Base-by-base conservation (phyloP, 352 stramenopile species). In the Phytophthora pinifolia region DNA sequence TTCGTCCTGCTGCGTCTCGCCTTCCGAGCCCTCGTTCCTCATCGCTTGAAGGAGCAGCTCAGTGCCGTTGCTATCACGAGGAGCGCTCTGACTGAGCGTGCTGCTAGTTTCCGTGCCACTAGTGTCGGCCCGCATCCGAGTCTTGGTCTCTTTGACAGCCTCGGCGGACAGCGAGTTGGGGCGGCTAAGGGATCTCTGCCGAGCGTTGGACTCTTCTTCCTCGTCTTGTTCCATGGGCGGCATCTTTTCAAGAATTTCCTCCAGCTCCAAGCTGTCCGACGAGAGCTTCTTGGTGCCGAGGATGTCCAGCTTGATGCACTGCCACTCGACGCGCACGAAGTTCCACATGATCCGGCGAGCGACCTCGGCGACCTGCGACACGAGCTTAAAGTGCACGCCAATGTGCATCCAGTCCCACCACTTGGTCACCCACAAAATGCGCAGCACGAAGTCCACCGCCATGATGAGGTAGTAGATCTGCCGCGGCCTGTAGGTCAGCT, bases 361-460 rank as follows among this genome's bases (percentile, higher is more conserved):
- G 18, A 98, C 78, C 69, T 98, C 94, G 4, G 94, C 86, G 55
- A 99, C 86, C 33, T 96, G 88, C 30, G 77, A 80, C 14, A 93
- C 55, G 34, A 93, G 64, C 61, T 91, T 93, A 55, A 89, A 93
- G 36, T 93, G 74, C 42, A 89, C 74, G 37, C 83, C 83, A 34
- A 72, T 72, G 57, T 85, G 74, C 58, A 76, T 67, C 83, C 83
- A 93, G 53, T 84, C 70, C 75, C 79, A 93, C 79, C 82, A 91
- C 69, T 89, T 91, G 54, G 83, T 83, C 25, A 98, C 94, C 96
- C 96, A 99, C 61, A 98, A 83, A 52, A 98, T 97, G 22, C 96
- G 83, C 35, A 99, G 72, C 27, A 93, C 65, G 38, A 98, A 89
- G 74, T 99, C 96, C 22, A 96, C 51, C 6, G 70, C 79, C 33